These are phyloP conservation scores for Oryza longistaminata DNA, from an alignment of 176 grass and related monocot species.

Conservation along the genomic window DNA sequence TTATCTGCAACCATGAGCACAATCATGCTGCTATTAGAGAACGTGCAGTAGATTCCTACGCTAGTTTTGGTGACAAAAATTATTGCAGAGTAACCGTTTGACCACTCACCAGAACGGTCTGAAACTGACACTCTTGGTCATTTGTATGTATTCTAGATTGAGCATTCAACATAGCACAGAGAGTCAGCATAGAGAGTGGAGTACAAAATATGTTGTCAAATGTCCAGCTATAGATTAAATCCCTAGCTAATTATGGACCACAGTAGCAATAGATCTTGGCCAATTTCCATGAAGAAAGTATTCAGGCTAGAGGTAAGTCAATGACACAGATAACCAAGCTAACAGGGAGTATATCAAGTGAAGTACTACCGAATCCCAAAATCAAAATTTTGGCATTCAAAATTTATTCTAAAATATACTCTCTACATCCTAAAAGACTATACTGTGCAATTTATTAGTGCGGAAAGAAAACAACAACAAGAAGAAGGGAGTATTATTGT, in stretches of 20 bases:
- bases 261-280: background rate
- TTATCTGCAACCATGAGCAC: background rate
- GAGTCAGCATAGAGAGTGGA: background rate
- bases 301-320: background rate
- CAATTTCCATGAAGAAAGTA: background rate
- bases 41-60: background rate
- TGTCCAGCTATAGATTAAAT: background rate
- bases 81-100: background rate
- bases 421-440: too few relatives aligned
- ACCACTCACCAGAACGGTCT: background rate
- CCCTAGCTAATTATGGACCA: background rate
- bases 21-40: background rate
- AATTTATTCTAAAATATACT: too few relatives aligned
- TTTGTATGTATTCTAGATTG: constrained; percentile 27
- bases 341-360: too few relatives aligned
- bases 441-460: too few relatives aligned
- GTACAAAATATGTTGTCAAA: background rate
- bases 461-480: too few relatives aligned
- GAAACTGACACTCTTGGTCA: background rate
- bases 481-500: too few relatives aligned
- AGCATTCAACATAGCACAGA: constrained; percentile 45
- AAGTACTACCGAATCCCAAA: too few relatives aligned
- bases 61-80: background rate
- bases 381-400: too few relatives aligned
- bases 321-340: background rate